These are phyloP conservation scores for Puccinia horiana DNA, from an alignment of 1,284 basidiomycete species.

Conservation along the genomic window DNA sequence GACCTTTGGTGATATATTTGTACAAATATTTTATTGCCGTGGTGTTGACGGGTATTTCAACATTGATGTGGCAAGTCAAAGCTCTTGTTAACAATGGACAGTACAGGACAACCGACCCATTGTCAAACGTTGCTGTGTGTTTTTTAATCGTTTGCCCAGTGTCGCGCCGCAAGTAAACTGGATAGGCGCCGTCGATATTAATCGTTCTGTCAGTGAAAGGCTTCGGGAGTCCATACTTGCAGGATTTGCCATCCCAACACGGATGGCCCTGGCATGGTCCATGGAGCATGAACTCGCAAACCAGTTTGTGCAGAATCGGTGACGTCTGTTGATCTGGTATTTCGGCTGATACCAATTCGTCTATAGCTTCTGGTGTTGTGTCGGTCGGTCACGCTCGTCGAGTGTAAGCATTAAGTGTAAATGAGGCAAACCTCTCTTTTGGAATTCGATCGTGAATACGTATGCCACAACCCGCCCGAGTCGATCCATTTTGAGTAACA, in stretches of 20 bases:
- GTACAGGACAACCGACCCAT: conserved; percentile 8
- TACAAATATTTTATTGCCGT: conserved; percentile 14
- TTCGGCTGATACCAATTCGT: not conserved
- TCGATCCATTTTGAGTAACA: not conserved
- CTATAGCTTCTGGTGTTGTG: not conserved
- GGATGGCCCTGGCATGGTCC: not conserved
- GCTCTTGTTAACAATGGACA: not conserved
- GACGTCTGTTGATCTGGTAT: not conserved
- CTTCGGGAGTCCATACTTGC: not conserved
- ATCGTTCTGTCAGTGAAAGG: not conserved
- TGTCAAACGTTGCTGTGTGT: not conserved
- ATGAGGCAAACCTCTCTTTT: conserved; percentile 27
- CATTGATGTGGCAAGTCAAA: conserved; percentile 21
- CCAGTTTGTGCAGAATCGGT: not conserved
- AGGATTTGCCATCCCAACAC: not conserved
- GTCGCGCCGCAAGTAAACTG: not conserved
- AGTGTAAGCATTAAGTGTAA: conserved; percentile 3
- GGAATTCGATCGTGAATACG: conserved; percentile 34
- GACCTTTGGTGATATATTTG: conserved; percentile 31
- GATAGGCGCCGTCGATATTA: not conserved
- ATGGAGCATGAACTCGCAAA: not conserved
- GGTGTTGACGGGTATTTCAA: not conserved
- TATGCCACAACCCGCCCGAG: not conserved
- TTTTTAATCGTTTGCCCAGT: not conserved
- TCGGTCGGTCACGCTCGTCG: not conserved